Conservation (phyloP, 2,329 filamentous ascomycete species). For the Penicillium sp. region DNA sequence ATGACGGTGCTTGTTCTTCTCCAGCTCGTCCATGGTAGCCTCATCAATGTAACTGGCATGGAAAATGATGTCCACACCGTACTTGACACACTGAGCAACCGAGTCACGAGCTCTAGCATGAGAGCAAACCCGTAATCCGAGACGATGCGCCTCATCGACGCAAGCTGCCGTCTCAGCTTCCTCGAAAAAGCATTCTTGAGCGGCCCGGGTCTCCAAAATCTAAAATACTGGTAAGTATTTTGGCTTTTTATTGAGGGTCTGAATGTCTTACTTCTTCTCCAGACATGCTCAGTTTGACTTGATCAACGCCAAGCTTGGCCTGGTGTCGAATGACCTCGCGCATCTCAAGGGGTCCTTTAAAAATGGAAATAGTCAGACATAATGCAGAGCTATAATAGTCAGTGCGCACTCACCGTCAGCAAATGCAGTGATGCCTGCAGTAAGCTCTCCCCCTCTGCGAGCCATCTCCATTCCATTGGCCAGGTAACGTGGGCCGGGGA, state of each 20-base stretch:
- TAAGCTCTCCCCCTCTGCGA: slow-evolving; percentile 3
- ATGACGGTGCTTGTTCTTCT: slow-evolving; percentile 11
- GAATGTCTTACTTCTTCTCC: slow-evolving; percentile 16
- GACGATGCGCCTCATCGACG: slow-evolving; percentile 40
- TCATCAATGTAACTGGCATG: slow-evolving; percentile 42
- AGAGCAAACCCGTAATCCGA: slow-evolving; percentile 28
- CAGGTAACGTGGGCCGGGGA: slow-evolving; percentile 6
- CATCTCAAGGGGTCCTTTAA: slow-evolving; percentile 27
- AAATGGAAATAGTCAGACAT: too few relatives aligned
- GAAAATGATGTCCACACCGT: slow-evolving; percentile 43
- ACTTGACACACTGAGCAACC: slow-evolving; percentile 39
- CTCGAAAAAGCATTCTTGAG: slow-evolving; percentile 42
- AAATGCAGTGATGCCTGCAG: slow-evolving; percentile 9
- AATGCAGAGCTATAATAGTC: too few relatives aligned
- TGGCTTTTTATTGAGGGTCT: too few relatives aligned
- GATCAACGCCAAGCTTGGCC: slow-evolving; percentile 34
- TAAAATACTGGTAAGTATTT: not conserved
- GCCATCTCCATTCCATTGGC: slow-evolving; percentile 6
- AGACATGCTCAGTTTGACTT: slow-evolving; percentile 41
- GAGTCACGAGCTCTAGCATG: slow-evolving; percentile 41
- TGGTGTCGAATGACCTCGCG: slow-evolving; percentile 31
- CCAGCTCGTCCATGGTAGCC: slow-evolving; percentile 26
- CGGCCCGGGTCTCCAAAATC: slow-evolving; percentile 19
- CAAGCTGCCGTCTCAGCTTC: slow-evolving; percentile 42
- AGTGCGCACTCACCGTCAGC: slow-evolving; percentile 28